Evolutionary conservation across 306 rosid genomes (phyloP).

Genomic region (Quercus ilex): DNA sequence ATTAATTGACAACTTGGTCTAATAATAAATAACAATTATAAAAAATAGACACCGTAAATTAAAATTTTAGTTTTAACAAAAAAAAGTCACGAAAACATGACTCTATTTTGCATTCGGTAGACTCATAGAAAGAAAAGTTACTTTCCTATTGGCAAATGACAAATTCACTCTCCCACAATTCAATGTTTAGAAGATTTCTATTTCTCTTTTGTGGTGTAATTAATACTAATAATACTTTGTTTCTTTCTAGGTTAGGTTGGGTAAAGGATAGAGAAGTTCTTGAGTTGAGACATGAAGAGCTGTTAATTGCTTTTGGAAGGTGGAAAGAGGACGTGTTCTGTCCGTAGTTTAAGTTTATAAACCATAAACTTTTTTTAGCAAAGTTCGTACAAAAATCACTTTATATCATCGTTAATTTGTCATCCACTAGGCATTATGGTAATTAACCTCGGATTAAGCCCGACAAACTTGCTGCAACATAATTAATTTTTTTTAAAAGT

Average conservation of each 20-base stretch:
- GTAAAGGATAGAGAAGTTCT: not conserved
- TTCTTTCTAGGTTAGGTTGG: not conserved
- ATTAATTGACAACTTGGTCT: rapidly evolving
- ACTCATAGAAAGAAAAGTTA: too few relatives aligned
- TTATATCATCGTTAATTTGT: not conserved
- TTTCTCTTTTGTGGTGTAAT: too few relatives aligned
- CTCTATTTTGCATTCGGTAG: too few relatives aligned
- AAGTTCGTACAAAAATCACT: constrained; percentile 1
- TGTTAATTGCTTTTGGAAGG: not conserved
- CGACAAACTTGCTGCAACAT: constrained; percentile 8
- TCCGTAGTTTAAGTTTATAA: not conserved
- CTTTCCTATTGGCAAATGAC: too few relatives aligned
- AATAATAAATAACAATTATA: too few relatives aligned
- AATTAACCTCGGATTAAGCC: not conserved
- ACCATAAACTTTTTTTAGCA: constrained; percentile 3
- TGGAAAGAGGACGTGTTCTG: constrained; percentile 26
- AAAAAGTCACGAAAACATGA: too few relatives aligned
- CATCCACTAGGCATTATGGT: constrained; percentile 8
- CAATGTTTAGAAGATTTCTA: too few relatives aligned
- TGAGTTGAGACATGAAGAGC: not conserved
- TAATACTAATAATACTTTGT: too few relatives aligned
- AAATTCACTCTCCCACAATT: too few relatives aligned
- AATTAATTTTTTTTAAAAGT: not conserved
- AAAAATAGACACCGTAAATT: rapidly evolving
- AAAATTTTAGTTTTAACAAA: too few relatives aligned